Evolutionary conservation across 352 stramenopile species (phyloP), one percentile per base, ranked within the genome.

Genomic region (Halophytophthora polymorphica): DNA sequence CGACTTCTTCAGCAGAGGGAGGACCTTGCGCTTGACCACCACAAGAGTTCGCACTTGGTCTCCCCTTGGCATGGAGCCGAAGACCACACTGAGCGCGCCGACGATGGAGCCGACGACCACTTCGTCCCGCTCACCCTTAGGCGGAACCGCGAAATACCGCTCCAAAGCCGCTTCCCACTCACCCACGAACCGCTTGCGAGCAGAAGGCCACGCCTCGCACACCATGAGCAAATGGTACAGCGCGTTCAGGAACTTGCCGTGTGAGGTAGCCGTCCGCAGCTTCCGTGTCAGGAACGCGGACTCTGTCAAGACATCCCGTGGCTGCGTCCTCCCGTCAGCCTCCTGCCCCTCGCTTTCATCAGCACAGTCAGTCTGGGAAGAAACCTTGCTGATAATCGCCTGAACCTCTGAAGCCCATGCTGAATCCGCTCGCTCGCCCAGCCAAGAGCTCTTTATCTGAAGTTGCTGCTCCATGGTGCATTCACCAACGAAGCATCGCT

Each of bases 231-330:
- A 47, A 36, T 81, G 62, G 39, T 88, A 90, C 3, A 88, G 12
- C 15, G 69, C 75, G 41, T 90, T 87, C 35, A 88, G 39, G 28
- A 81, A 90, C 21, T 66, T 76, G 1, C 63, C 64, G 43, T 86
- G 76, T n/a, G 79, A 86, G 29, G 72, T 61, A 11, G 76, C 79
- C 6, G 29, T 36, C 22, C 53, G 68, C 13, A 85, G 45, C 12
- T 56, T 77, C 35, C 61, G 35, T 22, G 62, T 33, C 2, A 83
- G 33, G 18, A 66, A 43, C 6, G 36, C 29, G 22, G 75, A 61
- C 35, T 83, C 73, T 13, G 29, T 19, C 36, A 18, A 39, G 8
- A 57, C 7, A 8, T 4, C 25, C 25, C 4, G 25, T 31, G 25
- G 25, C 8, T 53, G 18, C 12, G 37, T 39, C 18, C 22, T 19